Percentiles rank a stretch among this genome's conserved stretches.
Evolutionary conservation across 306 rosid species (phyloP).

Genomic region (Canavalia ensiformis): DNA sequence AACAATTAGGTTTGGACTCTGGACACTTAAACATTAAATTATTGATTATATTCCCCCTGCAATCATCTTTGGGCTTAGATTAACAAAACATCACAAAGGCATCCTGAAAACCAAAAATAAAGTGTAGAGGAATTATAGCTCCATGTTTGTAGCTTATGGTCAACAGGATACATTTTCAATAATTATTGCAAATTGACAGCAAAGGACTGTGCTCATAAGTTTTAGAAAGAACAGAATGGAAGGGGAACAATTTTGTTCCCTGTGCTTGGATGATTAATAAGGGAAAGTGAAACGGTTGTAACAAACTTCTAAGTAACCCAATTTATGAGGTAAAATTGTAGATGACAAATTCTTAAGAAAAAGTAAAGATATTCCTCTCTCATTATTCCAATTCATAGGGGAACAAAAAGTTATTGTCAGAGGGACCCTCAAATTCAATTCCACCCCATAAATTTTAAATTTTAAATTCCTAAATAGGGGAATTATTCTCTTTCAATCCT

Average conservation of each 20-base stretch:
- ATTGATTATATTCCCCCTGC: neutral
- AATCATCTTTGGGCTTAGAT: constrained; percentile 27
- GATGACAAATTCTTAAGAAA: neutral
- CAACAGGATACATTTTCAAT: constrained; percentile 2
- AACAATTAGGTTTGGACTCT: neutral
- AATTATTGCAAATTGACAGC: neutral
- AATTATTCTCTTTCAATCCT: neutral
- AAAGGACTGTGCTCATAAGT: constrained; percentile 20
- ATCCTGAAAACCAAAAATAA: constrained; percentile 19
- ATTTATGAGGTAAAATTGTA: neutral
- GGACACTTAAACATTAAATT: constrained; percentile 18
- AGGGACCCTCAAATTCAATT: constrained; percentile 14
- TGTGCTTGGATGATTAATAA: constrained; percentile 22
- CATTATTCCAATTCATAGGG: constrained; percentile 3
- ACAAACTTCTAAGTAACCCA: constrained; percentile 2
- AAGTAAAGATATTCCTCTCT: neutral
- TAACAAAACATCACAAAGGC: constrained; percentile 20
- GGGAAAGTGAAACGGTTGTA: constrained; percentile 14
- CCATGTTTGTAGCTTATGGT: constrained; percentile 4
- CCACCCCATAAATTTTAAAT: constrained; percentile 11
- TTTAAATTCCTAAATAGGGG: neutral
- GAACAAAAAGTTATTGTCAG: constrained; percentile 22
- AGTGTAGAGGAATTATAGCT: constrained; percentile 12
- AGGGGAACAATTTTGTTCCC: neutral
- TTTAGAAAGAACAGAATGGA: neutral